These are phyloP conservation scores for Fraxinus sp. DNA, from an alignment of 305 asterid genomes.

Conservation along the genomic window DNA sequence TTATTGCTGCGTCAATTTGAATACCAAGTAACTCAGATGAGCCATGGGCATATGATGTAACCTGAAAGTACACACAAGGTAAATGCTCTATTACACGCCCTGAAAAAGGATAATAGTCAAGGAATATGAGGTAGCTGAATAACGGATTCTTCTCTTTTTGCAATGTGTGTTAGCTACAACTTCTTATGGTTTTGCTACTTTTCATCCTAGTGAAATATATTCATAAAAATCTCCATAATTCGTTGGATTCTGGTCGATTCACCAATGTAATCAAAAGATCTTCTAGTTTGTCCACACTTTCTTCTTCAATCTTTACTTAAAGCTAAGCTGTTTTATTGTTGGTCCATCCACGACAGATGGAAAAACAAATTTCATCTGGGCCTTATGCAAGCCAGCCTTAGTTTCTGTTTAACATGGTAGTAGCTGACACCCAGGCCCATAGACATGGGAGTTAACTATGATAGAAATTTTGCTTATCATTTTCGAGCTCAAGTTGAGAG, in stretches of 20 bases:
- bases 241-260: not conserved
- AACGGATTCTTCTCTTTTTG: not conserved
- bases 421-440: not conserved
- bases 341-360: not conserved
- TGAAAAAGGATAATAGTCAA: constrained; percentile 19
- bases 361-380: not conserved
- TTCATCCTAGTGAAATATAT: not conserved
- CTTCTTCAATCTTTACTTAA: not conserved
- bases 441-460: not conserved
- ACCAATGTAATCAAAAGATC: not conserved
- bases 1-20: constrained; percentile 99
- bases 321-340: not conserved
- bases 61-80: constrained; percentile 47
- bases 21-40: constrained; percentile 92
- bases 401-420: not conserved
- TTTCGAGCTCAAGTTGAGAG: not conserved
- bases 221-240: not conserved
- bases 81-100: constrained; percentile 11
- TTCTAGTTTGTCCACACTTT: not conserved
- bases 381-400: not conserved
- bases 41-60: constrained; percentile 98
- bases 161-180: not conserved
- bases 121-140: constrained; percentile 5
- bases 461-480: not conserved
- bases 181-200: not conserved